Evolutionary conservation across 2,329 filamentous ascomycete genomes (phyloP), one percentile per base, ranked within the genome.

Genomic region (Paraconiothyrium sp.): DNA sequence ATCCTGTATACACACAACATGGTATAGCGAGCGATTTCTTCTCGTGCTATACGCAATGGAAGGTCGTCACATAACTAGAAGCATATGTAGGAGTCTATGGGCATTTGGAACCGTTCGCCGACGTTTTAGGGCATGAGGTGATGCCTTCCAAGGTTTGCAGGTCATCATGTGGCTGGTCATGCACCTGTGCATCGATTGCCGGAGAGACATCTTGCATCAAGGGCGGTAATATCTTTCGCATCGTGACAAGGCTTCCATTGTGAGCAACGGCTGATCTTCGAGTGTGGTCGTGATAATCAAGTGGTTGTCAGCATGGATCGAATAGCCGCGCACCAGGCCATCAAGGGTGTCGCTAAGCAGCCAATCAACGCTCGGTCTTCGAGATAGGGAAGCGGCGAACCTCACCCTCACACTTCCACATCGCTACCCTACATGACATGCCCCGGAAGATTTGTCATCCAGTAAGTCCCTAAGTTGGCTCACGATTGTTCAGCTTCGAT

Each of bases 261-360:
- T 41, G 14, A 16, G 16, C 14, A 41, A 14, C 4, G n/a, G 7
- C 16, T 41, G 6, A 8, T 41, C 14, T 41, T 41, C 16, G 14
- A n/a, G 14, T n/a, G 39, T 41, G 14, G 39, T 41, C 39, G 4
- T 8, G 16, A 41, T 16, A 20, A n/a, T n/a, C 14, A 41, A 41
- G 16, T 46, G 6, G 43, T 20, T 9, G 39, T 24, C 43, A 11
- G 22, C 41, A 3, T 39, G 24, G 22, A 48, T 13, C 24, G 37
- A 65, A 60, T 49, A 48, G 35, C 24, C 10, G n/a, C 3, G 24
- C 39, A 22, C 41, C 41, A 48, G 48, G 27, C 41, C 51, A 49
- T 54, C 30, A 35, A 14, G 35, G 10, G 35, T 9, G 10, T 54
- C 51, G 32, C 14, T 54, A 54, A 30, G 1, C 35, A 41, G 35